phyloP scores from a whole-genome alignment of 2,329 filamentous ascomycete genomes.

The Aspergillus fumigatus region DNA sequence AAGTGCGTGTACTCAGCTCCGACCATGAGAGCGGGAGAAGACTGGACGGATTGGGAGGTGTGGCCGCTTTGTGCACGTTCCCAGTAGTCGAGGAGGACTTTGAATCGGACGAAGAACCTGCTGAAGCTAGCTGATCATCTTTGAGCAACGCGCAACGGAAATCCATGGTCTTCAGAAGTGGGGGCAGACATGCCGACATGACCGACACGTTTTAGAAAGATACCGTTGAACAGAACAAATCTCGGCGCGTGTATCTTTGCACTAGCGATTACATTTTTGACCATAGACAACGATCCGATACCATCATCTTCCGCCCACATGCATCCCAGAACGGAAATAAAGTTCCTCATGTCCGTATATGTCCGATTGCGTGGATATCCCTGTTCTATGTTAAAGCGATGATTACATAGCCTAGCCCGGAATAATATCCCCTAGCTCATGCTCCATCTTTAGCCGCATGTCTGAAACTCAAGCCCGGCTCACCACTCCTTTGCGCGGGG shows the following conservation, averaged over 20 bases:
- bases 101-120: slow-evolving; percentile 49
- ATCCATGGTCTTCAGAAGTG: neutral
- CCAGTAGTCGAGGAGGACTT: slow-evolving; percentile 78
- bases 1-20: slow-evolving; percentile 83
- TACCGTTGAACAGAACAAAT: neutral
- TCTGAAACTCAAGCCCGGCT: neutral
- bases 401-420: neutral
- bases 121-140: neutral
- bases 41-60: slow-evolving; percentile 75
- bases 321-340: neutral
- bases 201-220: neutral
- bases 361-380: neutral
- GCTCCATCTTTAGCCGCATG: neutral
- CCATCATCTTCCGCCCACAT: neutral
- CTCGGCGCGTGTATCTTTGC: neutral
- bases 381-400: neutral
- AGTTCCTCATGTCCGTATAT: neutral
- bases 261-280: neutral
- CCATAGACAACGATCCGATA: neutral
- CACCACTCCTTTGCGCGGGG: neutral
- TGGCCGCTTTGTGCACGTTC: slow-evolving; percentile 88
- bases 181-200: neutral
- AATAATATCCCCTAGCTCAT: neutral
- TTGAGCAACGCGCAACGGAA: neutral
- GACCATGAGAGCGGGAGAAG: slow-evolving; percentile 90